These are phyloP conservation scores for Cladophialophora bantiana DNA, from an alignment of 2,329 filamentous ascomycete genomes.

Conservation along the genomic window DNA sequence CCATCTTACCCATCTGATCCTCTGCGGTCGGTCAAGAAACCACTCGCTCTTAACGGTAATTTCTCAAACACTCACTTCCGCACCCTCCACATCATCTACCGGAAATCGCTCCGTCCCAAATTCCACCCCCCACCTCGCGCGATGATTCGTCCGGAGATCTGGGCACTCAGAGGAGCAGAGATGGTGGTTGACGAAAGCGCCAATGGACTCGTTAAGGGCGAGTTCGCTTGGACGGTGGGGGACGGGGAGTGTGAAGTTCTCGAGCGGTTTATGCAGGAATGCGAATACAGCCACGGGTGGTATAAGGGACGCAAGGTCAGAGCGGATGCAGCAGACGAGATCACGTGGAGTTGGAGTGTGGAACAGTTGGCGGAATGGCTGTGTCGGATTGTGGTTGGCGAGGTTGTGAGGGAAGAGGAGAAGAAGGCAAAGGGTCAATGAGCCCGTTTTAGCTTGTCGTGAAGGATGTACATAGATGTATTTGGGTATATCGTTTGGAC, in stretches of 20 bases:
- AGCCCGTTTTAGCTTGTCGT: too few relatives aligned
- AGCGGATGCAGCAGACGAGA: not conserved
- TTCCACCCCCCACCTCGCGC: slow-evolving; percentile 35
- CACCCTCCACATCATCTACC: slow-evolving; percentile 40
- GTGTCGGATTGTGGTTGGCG: slow-evolving; percentile 57
- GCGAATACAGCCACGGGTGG: slow-evolving; percentile 33
- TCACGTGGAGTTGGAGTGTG: slow-evolving; percentile 52
- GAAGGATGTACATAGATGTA: too few relatives aligned
- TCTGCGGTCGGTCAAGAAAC: slow-evolving; percentile 16
- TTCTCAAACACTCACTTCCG: slow-evolving; percentile 42
- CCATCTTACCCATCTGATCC: slow-evolving; percentile 40
- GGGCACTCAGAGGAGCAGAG: slow-evolving; percentile 57
- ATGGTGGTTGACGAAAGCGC: slow-evolving; percentile 64
- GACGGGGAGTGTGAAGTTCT: slow-evolving; percentile 35
- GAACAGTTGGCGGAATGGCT: slow-evolving; percentile 53
- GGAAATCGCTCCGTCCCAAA: slow-evolving; percentile 38
- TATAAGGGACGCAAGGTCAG: slow-evolving; percentile 15
- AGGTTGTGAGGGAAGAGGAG: slow-evolving; percentile 53
- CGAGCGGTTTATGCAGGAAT: slow-evolving; percentile 43
- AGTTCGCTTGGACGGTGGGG: slow-evolving; percentile 35
- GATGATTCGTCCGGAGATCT: slow-evolving; percentile 32
- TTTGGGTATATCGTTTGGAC: not conserved
- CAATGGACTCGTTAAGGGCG: slow-evolving; percentile 30
- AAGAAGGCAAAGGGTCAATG: slow-evolving; percentile 37
- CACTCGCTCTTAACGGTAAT: slow-evolving; percentile 30